phyloP scores from a whole-genome alignment of 768 basidiomycete genomes.

The Agrocybe pediades region DNA sequence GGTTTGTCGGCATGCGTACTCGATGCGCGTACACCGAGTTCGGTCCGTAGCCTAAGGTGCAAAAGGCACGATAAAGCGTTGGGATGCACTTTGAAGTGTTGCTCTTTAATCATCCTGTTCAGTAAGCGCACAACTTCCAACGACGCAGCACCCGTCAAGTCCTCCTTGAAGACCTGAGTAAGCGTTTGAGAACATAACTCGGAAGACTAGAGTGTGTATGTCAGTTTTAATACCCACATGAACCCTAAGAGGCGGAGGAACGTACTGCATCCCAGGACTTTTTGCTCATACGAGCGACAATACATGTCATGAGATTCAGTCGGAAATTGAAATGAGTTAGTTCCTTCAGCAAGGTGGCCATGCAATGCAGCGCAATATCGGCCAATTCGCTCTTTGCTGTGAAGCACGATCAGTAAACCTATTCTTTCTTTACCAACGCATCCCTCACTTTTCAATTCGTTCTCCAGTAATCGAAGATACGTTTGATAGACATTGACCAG shows the following conservation, averaged over 20 bases:
- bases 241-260: constrained; percentile 14
- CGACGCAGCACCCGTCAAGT: constrained; percentile 79
- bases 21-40: constrained; percentile 80
- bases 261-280: constrained; percentile 89
- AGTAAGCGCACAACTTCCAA: constrained; percentile 88
- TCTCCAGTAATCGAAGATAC: constrained; percentile 84
- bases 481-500: constrained; percentile 85
- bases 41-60: constrained; percentile 83
- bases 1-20: constrained; percentile 62
- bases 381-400: constrained; percentile 67
- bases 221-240: constrained; percentile 14
- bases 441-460: constrained; percentile 78
- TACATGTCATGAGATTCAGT: constrained; percentile 85
- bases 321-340: constrained; percentile 97
- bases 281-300: constrained; percentile 81
- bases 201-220: constrained; percentile 63
- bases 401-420: constrained; percentile 8
- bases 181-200: constrained; percentile 84
- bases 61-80: constrained; percentile 84
- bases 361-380: constrained; percentile 74
- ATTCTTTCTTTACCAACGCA: constrained; percentile 11
- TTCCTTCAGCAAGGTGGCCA: constrained; percentile 83
- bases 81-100: constrained; percentile 86
- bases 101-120: constrained; percentile 96
- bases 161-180: constrained; percentile 80